phyloP scores from a whole-genome alignment of 306 rosid species.

The Glycine latifolia region DNA sequence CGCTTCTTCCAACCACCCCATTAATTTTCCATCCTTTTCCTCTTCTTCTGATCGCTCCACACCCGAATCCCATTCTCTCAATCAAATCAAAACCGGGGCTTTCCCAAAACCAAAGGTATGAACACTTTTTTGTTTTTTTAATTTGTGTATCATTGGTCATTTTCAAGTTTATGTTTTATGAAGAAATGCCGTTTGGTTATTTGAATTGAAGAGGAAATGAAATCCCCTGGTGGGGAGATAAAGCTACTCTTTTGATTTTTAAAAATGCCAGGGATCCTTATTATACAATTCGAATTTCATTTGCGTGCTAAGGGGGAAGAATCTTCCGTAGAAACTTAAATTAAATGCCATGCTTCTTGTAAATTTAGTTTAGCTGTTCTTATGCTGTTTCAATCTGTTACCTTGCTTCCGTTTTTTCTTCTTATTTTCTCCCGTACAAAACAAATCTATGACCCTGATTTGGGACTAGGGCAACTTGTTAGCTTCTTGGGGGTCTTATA shows the following conservation, averaged over 20 bases:
- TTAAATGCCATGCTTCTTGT: neutral
- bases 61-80: slow-evolving; percentile 46
- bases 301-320: slow-evolving; percentile 3
- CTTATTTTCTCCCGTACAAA: neutral
- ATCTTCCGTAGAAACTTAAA: neutral
- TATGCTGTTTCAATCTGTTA: slow-evolving; percentile 10
- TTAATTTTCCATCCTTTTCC: slow-evolving; percentile 27
- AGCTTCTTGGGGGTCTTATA: slow-evolving; percentile 11
- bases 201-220: neutral
- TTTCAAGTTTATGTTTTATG: neutral
- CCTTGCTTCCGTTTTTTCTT: neutral
- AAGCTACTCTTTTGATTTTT: neutral
- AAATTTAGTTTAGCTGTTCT: neutral
- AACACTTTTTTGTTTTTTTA: neutral
- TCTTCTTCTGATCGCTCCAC: slow-evolving; percentile 37
- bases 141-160: too few species aligned
- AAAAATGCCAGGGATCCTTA: neutral
- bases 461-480: neutral
- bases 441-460: neutral
- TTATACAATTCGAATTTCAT: slow-evolving; percentile 17
- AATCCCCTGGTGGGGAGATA: neutral
- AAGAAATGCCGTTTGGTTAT: neutral
- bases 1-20: slow-evolving; percentile 46
- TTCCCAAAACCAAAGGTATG: slow-evolving; percentile 64
- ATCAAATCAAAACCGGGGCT: slow-evolving; percentile 54